phyloP scores from a whole-genome alignment of 805 yeast genomes.

The Millerago galiae region DNA sequence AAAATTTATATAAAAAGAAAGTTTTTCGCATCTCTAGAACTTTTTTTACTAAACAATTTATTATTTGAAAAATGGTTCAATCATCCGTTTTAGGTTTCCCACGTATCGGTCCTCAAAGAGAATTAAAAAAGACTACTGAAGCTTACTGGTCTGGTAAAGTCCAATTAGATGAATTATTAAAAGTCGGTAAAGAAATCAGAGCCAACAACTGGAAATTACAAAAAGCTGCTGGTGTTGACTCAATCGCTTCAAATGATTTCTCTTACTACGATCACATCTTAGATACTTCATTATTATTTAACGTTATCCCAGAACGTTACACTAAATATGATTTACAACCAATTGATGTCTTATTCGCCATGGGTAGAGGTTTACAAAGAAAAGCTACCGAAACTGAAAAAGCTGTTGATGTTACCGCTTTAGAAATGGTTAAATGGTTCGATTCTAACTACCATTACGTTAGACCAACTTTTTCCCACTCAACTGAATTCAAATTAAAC shows the following conservation, averaged over 20 bases:
- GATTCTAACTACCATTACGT: constrained; percentile 99
- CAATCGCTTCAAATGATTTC: constrained; percentile 96
- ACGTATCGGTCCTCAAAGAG: constrained; percentile 99
- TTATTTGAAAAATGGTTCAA: constrained; percentile 63
- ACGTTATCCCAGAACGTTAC: constrained; percentile 96
- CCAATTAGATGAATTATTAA: constrained; percentile 76
- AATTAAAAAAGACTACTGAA: constrained; percentile 97
- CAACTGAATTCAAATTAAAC: constrained; percentile 92
- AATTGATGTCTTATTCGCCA: constrained; percentile 92
- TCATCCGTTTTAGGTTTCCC: constrained; percentile 99
- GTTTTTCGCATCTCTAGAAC: neutral
- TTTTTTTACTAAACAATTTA: neutral
- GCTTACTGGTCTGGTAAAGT: constrained; percentile 98
- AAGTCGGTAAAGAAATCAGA: constrained; percentile 94
- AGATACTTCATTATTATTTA: constrained; percentile 87
- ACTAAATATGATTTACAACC: constrained; percentile 83
- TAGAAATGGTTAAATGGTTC: constrained; percentile 99
- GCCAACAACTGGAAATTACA: constrained; percentile 97
- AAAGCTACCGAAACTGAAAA: constrained; percentile 79
- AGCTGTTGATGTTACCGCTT: constrained; percentile 97
- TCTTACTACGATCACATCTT: constrained; percentile 97
- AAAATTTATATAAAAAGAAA: constrained; percentile 5
- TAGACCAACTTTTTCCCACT: constrained; percentile 96
- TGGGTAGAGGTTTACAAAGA: constrained; percentile 99
- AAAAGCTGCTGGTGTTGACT: constrained; percentile 93